A percentile compares a stretch with the other conserved stretches of the same genome.
phyloP scores from a whole-genome alignment of 768 basidiomycete species.

The Naganishia randhawae region DNA sequence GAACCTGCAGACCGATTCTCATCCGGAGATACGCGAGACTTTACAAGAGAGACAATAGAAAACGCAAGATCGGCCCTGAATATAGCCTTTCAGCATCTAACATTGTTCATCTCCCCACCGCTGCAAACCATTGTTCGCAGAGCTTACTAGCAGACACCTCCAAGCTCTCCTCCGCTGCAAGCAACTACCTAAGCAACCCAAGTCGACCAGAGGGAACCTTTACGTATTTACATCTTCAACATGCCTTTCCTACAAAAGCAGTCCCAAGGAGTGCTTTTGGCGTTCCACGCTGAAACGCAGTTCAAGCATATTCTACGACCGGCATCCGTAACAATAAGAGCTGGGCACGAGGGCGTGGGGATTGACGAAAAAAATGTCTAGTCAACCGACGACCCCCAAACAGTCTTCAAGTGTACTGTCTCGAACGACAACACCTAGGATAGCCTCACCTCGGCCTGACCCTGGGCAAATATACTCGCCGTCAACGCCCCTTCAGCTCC shows the following conservation, averaged over 20 bases:
- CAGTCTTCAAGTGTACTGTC: background rate
- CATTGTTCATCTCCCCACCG: background rate
- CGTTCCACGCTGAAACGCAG: constrained; percentile 9
- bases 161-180: background rate
- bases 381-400: constrained; percentile 11
- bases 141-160: background rate
- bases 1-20: too few relatives aligned
- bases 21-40: background rate
- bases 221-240: background rate
- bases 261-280: background rate
- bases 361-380: background rate
- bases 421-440: background rate
- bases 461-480: constrained; percentile 22
- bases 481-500: constrained; percentile 10
- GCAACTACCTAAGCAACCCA: too few relatives aligned
- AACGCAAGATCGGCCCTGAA: background rate
- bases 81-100: background rate
- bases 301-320: constrained; percentile 20
- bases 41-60: background rate
- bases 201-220: too few relatives aligned
- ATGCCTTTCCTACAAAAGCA: background rate
- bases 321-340: background rate
- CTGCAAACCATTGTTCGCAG: background rate
- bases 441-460: constrained; percentile 14
- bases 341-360: background rate